These are phyloP conservation scores for Nepenthes mirabilis DNA, from an alignment of 148 eudicot species.

Conservation along the genomic window DNA sequence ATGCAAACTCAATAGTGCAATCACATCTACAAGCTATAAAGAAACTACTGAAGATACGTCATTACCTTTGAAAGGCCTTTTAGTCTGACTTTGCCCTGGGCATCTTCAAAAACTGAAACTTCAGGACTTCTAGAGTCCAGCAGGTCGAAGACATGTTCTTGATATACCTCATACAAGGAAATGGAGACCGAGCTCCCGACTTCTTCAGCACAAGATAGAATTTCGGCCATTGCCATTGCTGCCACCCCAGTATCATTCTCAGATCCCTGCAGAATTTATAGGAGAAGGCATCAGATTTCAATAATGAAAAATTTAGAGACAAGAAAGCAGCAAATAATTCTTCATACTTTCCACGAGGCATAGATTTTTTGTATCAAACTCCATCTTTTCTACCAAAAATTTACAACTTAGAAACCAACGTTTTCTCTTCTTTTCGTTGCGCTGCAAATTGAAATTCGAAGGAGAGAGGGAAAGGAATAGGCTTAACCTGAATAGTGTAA, in stretches of 20 bases:
- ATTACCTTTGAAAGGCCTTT: conserved; percentile 79
- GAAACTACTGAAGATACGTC: not conserved
- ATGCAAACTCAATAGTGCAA: not conserved
- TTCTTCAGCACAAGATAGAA: conserved; percentile 41
- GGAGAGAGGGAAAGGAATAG: not conserved
- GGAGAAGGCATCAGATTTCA: not conserved
- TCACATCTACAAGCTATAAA: not conserved
- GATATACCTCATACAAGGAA: conserved; percentile 61
- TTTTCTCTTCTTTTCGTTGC: not conserved
- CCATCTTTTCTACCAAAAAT: too few relatives aligned
- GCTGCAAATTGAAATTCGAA: not conserved
- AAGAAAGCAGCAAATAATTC: not conserved
- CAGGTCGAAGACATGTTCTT: conserved; percentile 59
- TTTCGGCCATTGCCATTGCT: conserved; percentile 29
- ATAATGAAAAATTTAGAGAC: too few relatives aligned
- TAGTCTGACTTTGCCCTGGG: conserved; percentile 52
- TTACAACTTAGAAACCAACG: not conserved
- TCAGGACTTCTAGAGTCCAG: conserved; percentile 43
- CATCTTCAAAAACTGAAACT: conserved; percentile 65
- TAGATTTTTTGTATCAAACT: too few relatives aligned
- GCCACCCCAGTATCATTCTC: conserved; percentile 58
- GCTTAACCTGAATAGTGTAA: conserved; percentile 50
- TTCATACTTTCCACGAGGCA: not conserved
- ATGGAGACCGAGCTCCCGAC: conserved; percentile 32
- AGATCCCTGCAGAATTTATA: conserved; percentile 35